Evolutionary conservation across 495 filamentous ascomycete genomes (phyloP).

Genomic region (Trichocladium antarcticum): DNA sequence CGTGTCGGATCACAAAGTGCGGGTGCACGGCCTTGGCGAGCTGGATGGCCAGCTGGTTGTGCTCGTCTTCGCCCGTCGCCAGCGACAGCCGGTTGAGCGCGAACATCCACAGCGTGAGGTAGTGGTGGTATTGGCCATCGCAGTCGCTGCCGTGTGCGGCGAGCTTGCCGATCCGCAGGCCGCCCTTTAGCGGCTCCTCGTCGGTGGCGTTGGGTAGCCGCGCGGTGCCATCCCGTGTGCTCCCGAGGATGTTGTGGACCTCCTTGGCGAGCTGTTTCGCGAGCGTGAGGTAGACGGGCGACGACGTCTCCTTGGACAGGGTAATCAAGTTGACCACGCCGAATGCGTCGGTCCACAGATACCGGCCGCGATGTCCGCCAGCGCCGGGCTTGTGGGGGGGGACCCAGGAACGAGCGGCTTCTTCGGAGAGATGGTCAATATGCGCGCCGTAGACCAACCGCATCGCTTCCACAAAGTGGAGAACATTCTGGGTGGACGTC

Average conservation of each 20-base stretch:
- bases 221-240: slow-evolving; percentile 39
- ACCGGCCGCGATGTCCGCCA: slow-evolving; percentile 54
- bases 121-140: slow-evolving; percentile 61
- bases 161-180: slow-evolving; percentile 53
- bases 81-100: slow-evolving; percentile 49
- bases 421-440: slow-evolving; percentile 21
- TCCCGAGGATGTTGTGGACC: slow-evolving; percentile 48
- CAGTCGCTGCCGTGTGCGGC: slow-evolving; percentile 42
- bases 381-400: slow-evolving; percentile 32
- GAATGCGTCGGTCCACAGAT: slow-evolving; percentile 60
- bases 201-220: slow-evolving; percentile 46
- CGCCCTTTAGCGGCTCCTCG: slow-evolving; percentile 45
- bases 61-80: slow-evolving; percentile 40
- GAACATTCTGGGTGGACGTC: slow-evolving; percentile 5
- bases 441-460: slow-evolving; percentile 36
- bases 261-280: slow-evolving; percentile 41
- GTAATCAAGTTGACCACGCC: slow-evolving; percentile 59
- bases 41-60: slow-evolving; percentile 45
- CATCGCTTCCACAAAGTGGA: slow-evolving; percentile 31
- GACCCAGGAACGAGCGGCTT: slow-evolving; percentile 20
- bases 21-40: slow-evolving; percentile 51
- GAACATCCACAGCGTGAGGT: slow-evolving; percentile 62
- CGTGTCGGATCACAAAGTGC: slow-evolving; percentile 40
- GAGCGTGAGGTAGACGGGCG: slow-evolving; percentile 40
- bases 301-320: slow-evolving; percentile 37